Percentiles rank a stretch among this genome's conserved stretches.
These are phyloP conservation scores for Triangularia setosa DNA, from an alignment of 2,329 filamentous ascomycete genomes.

Conservation along the genomic window DNA sequence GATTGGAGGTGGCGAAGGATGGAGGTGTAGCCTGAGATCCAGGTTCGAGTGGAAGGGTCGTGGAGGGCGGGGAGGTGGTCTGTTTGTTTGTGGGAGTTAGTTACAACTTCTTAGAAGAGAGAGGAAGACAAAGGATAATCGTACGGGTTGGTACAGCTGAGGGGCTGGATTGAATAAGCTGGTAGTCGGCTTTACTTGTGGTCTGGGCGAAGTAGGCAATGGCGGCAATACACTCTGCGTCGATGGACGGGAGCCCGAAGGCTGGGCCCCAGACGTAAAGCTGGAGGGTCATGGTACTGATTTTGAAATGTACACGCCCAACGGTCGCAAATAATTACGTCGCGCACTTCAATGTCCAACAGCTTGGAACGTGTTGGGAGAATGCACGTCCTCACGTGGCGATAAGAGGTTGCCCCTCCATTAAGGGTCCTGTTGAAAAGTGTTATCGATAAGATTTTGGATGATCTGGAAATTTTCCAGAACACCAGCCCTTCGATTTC, in stretches of 20 bases:
- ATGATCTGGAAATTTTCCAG: slow-evolving; percentile 12
- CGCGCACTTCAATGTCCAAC: background rate
- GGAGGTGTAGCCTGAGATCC: slow-evolving; percentile 56
- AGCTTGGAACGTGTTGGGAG: background rate
- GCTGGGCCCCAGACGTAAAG: slow-evolving; percentile 89
- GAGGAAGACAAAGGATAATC: slow-evolving; percentile 32
- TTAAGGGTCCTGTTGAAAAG: background rate
- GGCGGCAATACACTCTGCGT: slow-evolving; percentile 82
- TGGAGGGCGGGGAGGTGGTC: slow-evolving; percentile 54
- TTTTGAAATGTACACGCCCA: background rate
- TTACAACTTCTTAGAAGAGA: slow-evolving; percentile 4
- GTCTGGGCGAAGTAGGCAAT: slow-evolving; percentile 70
- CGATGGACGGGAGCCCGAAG: slow-evolving; percentile 84
- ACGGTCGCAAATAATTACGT: background rate
- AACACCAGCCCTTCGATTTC: slow-evolving; percentile 5
- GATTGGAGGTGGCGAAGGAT: slow-evolving; percentile 55
- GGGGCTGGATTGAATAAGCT: slow-evolving; percentile 67
- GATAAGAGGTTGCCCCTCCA: slow-evolving; percentile 15
- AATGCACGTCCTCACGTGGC: slow-evolving; percentile 20
- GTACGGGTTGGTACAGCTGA: slow-evolving; percentile 66
- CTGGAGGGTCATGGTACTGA: slow-evolving; percentile 39
- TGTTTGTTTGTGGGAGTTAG: slow-evolving; percentile 29
- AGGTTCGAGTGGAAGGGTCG: slow-evolving; percentile 46
- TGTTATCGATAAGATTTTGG: background rate
- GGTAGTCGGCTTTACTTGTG: slow-evolving; percentile 59